Evolutionary conservation across 2,329 filamentous ascomycete species (phyloP), one percentile per base, ranked within the genome.

Genomic region (Trichoderma pleuroti): DNA sequence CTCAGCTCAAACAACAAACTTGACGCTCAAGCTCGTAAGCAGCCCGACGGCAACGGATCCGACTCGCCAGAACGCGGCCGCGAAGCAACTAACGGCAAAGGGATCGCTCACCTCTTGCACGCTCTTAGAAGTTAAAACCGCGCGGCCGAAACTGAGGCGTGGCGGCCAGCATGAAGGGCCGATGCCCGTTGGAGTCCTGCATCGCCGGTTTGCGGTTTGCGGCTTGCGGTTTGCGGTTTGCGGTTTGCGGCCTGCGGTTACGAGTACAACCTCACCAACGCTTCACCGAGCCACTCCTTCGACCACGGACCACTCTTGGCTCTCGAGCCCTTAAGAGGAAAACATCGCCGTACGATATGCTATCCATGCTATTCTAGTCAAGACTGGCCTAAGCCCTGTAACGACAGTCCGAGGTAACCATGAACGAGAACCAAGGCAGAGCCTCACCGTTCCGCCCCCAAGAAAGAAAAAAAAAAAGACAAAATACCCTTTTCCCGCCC

Each of bases 41-140:
- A 52, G 11, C 49, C 49, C 16, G 9, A 70, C 68, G 68, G 68
- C 68, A 70, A 65, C 32, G 68, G 28, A 70, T 39, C 68, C 68
- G 68, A 70, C 61, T 70, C 61, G 68, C 61, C 52, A 36, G 52
- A 14, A 24, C 24, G 46, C 36, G 42, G 46, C 12, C 39, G 26
- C 39, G 66, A 46, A 30, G n/a, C 65, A n/a, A n/a, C 66, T 49
- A 60, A 60, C 39, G 66, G 54, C 28, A 57, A 21, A 46, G 14
- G 66, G 39, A 42, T 60, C 56, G 56, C 39, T 52, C 56, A 59
- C 9, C 30, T 24, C 42, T 60, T 12, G 32, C 63, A 36, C 28
- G 30, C 12, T 26, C 21, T 16, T 65, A 24, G 46, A 12, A 52
- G 46, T n/a, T 34, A 34, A n/a, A 39, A 56, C 30, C 46, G 42